Conservation (phyloP, 225 moss, liverwort and hornwort species). For the Physcomitrellopsis africana region DNA sequence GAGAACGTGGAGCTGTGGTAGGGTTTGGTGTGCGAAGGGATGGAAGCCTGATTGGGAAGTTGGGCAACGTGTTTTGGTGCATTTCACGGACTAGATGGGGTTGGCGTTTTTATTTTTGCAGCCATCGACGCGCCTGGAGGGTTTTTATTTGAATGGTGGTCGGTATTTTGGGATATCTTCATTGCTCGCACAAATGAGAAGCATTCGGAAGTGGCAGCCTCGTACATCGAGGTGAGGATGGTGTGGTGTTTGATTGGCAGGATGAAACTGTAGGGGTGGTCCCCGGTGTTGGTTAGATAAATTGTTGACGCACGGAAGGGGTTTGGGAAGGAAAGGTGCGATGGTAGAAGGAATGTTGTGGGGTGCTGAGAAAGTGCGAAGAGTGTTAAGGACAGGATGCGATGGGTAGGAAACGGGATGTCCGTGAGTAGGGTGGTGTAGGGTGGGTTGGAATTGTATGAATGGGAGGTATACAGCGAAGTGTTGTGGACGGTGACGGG, state of each 20-base stretch:
- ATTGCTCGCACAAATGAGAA: slow-evolving; percentile 99
- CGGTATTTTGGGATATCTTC: slow-evolving; percentile 99
- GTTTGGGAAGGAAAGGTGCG: too few species aligned
- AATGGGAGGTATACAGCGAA: too few species aligned
- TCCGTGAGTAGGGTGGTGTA: too few species aligned
- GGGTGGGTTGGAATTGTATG: too few species aligned
- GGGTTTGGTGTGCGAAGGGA: too few species aligned
- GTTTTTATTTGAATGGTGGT: slow-evolving; percentile 99
- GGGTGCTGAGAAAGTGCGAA: too few species aligned
- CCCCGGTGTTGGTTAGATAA: not conserved
- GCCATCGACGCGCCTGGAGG: slow-evolving; percentile 99
- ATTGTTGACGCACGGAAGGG: not conserved
- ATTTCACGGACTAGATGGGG: slow-evolving; percentile 15
- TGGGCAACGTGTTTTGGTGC: too few species aligned
- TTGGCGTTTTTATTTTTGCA: slow-evolving; percentile 40
- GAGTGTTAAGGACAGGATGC: too few species aligned
- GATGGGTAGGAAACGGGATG: too few species aligned
- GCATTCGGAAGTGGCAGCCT: slow-evolving; percentile 99
- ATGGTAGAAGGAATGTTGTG: too few species aligned
- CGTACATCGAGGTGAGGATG: slow-evolving; percentile 92
- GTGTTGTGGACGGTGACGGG: too few species aligned
- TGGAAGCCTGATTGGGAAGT: not conserved
- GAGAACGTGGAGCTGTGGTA: too few species aligned
- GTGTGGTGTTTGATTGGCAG: slow-evolving; percentile 22
- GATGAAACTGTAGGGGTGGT: slow-evolving; percentile 9